phyloP scores from a whole-genome alignment of 2,329 filamentous ascomycete genomes.

The Alternaria triticina region DNA sequence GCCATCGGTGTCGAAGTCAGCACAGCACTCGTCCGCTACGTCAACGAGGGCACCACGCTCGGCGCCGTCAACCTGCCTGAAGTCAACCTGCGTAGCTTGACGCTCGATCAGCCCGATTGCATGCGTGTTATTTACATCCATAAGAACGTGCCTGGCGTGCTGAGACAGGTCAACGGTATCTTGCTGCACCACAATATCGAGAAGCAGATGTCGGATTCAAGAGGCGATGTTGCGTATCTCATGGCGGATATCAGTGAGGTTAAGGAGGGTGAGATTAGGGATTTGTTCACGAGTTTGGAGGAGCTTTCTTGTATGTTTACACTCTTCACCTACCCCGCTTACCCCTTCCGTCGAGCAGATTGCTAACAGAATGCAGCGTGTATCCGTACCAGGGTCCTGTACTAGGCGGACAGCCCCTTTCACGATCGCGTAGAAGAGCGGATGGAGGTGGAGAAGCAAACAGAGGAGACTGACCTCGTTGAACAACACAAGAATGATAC shows the following conservation, averaged over 20 bases:
- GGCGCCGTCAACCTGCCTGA: conserved; percentile 98
- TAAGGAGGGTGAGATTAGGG: conserved; percentile 78
- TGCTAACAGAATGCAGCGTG: conserved; percentile 26
- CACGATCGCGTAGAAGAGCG: background rate
- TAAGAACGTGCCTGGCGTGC: conserved; percentile 92
- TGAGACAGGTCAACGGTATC: conserved; percentile 94
- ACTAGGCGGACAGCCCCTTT: conserved; percentile 28
- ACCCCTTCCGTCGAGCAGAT: background rate
- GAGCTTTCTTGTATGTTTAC: conserved; percentile 72
- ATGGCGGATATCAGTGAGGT: conserved; percentile 98
- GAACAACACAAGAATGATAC: background rate
- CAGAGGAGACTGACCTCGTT: background rate
- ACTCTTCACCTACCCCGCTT: no score
- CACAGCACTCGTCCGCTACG: conserved; percentile 87
- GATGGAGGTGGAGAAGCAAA: background rate
- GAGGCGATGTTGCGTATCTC: conserved; percentile 91
- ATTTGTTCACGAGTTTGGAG: conserved; percentile 83
- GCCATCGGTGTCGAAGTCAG: conserved; percentile 94
- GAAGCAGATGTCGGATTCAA: conserved; percentile 97
- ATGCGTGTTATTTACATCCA: conserved; percentile 96
- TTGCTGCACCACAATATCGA: conserved; percentile 96
- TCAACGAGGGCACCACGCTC: conserved; percentile 91
- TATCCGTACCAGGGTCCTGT: conserved; percentile 57
- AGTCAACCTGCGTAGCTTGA: conserved; percentile 86
- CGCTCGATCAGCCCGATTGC: conserved; percentile 85